Evolutionary conservation across 805 yeast genomes (phyloP), one percentile per base, ranked within the genome.

Genomic region (Saccharomycopsis selenospora): DNA sequence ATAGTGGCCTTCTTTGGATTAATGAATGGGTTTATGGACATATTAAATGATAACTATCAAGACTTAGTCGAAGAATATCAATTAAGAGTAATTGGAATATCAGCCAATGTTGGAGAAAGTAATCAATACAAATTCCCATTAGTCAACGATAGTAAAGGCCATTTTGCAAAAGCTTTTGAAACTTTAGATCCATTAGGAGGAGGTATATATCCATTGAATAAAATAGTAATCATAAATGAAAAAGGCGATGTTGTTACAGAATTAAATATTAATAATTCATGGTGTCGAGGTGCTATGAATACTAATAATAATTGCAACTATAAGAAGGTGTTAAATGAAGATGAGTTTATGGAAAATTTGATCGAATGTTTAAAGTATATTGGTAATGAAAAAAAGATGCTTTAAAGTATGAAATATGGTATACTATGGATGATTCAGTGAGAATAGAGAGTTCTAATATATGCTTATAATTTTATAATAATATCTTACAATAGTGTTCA

Each of bases 111-210:
- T 13, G 38, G 17, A 10, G 38, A 33, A 27, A 36, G 6, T 14
- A 57, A 59, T 38, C 29, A 33, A 1, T 50, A 49, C 30, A 38
- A 45, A 1, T 62, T 60, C 43, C 67, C 68, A 1, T 54, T 64
- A 3, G 23, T 65, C 8, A 33, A 58, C 17, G 69, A 65, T 49
- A 3, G 49, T 8, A 41, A 49, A n/a, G 68, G 67, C 2, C 20
- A 29, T 7, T 45, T 64, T 28, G 56, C 64, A n/a, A 54, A 51
- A 38, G 23, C 30, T 1, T 50, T 66, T 42, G 46, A 49, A 2
- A 30, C 63, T 25, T 42, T 58, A 25, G 65, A 65, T 49, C 70
- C 70, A 2, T 48, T 66, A 6, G 70, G 70, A 22, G 70, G 70
- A 24, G 68, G 66, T 1, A 42, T 58, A 11, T 66, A 59, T 51